Base-by-base conservation (phyloP, 1,284 basidiomycete genomes). In the Tilletia indica region DNA sequence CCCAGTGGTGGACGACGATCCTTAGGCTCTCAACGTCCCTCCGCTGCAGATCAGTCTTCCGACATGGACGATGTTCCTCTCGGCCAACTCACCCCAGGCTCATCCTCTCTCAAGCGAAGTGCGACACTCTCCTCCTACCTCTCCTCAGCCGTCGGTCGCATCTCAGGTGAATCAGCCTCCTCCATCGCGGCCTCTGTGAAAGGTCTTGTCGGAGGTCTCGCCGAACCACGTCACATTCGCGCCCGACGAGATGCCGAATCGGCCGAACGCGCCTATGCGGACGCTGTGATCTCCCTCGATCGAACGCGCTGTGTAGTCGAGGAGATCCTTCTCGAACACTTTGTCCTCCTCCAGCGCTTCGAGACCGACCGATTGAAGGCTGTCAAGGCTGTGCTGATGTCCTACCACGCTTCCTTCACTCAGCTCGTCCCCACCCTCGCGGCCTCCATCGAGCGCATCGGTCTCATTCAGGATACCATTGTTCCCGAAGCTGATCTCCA, bases 291-390 rank as follows among this genome's bases (percentile, higher is more conserved):
- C 63, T 71, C 72, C 38, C 76, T 83, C 38, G 82, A 83, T 69
- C 73, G 74, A 16, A 73, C 76, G 3, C 79, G 82, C 9, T 79
- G 78, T 49, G 73, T 69, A 6, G 67, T 80, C 39, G 82, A 83
- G 64, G 77, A 83, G 69, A 71, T 76, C 4, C 75, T 83, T 21
- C 75, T 78, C 39, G 80, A 80, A 69, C 80, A 83, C 63, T 82
- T 79, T 69, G 73, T 61, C 21, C 72, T 77, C 31, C 72, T 74
- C 36, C 78, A 82, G 68, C 74, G 75, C 11, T 83, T 80, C 78
- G 82, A 83, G 70, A 58, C 48, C 3, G 82, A 83, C 51, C 77
- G 82, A 31, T 74, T 79, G 14, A 68, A 71, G 5, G 82, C 82
- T 0, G 76, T 83, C n/a, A 78, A 79, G 42, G 73, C 76, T 19